Conservation (phyloP, 139 green algal species). For the Monoraphidium neglectum region DNA sequence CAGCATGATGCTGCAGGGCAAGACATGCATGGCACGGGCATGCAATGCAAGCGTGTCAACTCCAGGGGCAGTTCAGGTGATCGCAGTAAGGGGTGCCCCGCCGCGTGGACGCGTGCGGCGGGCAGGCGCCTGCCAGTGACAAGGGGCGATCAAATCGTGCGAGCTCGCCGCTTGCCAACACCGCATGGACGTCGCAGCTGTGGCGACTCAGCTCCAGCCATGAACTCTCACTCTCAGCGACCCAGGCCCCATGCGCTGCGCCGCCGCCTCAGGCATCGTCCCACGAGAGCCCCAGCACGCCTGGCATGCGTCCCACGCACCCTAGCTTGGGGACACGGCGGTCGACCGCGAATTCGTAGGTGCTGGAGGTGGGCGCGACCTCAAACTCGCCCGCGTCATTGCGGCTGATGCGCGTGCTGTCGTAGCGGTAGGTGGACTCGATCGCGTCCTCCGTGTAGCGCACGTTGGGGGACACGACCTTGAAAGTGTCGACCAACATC, state of each 20-base stretch:
- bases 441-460: conserved; percentile 82
- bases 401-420: conserved; percentile 73
- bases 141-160: too few species aligned
- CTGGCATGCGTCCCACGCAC: too few species aligned
- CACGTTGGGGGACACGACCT: conserved; percentile 88
- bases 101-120: too few species aligned
- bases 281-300: too few species aligned
- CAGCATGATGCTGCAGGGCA: conserved; percentile 92
- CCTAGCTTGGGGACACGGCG: conserved; percentile 93
- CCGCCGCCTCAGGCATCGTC: too few species aligned
- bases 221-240: too few species aligned
- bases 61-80: not conserved
- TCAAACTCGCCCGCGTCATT: conserved; percentile 68
- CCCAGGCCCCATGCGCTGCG: too few species aligned
- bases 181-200: too few species aligned
- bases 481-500: conserved; percentile 90
- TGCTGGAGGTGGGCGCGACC: conserved; percentile 70
- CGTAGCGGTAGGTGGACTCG: conserved; percentile 85
- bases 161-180: too few species aligned
- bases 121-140: too few species aligned
- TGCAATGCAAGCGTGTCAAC: conserved; percentile 4
- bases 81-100: too few species aligned
- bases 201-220: too few species aligned
- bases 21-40: not conserved
- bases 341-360: conserved; percentile 87